These are phyloP conservation scores for Saccharum officinarum DNA, from an alignment of 176 grass and related monocot genomes.

Conservation along the genomic window DNA sequence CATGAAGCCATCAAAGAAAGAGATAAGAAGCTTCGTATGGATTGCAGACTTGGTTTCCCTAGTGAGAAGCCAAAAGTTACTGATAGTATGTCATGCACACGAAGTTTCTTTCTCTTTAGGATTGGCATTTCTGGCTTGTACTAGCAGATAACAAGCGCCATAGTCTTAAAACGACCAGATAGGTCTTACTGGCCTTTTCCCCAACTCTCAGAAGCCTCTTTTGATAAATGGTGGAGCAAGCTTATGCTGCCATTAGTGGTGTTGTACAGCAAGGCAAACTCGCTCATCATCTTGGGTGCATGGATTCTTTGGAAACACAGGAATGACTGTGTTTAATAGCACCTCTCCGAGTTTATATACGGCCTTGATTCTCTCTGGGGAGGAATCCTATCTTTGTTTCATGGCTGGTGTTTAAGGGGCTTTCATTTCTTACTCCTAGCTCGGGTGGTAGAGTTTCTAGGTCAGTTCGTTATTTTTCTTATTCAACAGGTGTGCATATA, in stretches of 20 bases:
- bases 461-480: background rate
- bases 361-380: background rate
- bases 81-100: background rate
- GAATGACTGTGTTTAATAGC: background rate
- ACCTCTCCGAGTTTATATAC: background rate
- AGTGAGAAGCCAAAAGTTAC: background rate
- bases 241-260: background rate
- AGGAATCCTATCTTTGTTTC: background rate
- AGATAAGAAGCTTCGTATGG: conserved; percentile 15
- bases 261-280: background rate
- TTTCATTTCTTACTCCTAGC: background rate
- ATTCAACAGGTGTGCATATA: background rate
- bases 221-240: background rate
- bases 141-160: background rate
- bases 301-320: background rate
- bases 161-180: background rate
- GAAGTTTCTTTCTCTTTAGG: background rate
- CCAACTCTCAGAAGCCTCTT: background rate
- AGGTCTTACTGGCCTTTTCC: background rate
- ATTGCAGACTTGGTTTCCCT: background rate
- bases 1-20: conserved; percentile 28
- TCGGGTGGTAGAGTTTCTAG: background rate
- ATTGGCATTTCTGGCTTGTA: background rate
- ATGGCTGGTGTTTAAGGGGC: background rate
- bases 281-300: background rate